These are phyloP conservation scores for Exsudoporus frostii DNA, from an alignment of 768 basidiomycete genomes.

Conservation along the genomic window DNA sequence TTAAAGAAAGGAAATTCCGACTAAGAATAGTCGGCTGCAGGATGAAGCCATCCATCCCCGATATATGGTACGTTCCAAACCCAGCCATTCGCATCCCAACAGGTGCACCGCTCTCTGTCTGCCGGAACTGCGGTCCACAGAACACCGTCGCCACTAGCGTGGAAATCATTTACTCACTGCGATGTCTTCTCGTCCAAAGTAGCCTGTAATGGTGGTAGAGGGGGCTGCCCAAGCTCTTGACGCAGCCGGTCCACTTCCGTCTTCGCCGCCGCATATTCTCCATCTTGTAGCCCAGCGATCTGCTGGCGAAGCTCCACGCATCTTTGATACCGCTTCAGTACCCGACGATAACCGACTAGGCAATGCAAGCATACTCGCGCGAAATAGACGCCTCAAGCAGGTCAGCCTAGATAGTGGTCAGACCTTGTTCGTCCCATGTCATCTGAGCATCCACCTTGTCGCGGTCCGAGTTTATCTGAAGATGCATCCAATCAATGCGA, in stretches of 20 bases:
- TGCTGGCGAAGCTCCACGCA: constrained; percentile 64
- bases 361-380: constrained; percentile 53
- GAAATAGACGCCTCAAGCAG: constrained; percentile 63
- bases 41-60: neutral
- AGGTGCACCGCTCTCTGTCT: neutral
- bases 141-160: constrained; percentile 6
- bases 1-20: neutral
- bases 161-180: constrained; percentile 39
- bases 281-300: constrained; percentile 65
- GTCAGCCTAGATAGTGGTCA: constrained; percentile 48
- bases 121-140: constrained; percentile 2
- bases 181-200: constrained; percentile 69
- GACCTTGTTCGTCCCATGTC: constrained; percentile 1
- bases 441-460: constrained; percentile 50
- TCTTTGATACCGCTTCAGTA: constrained; percentile 35
- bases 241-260: constrained; percentile 73
- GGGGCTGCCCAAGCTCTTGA: constrained; percentile 70
- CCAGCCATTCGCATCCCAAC: neutral
- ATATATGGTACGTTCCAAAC: constrained; percentile 1
- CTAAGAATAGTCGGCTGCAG: neutral
- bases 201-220: constrained; percentile 67
- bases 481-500: constrained; percentile 10
- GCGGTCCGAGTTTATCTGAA: constrained; percentile 75
- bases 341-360: neutral
- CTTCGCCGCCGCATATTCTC: constrained; percentile 74